These are phyloP conservation scores for Massarina eburnea DNA, from an alignment of 2,329 filamentous ascomycete species.

Conservation along the genomic window DNA sequence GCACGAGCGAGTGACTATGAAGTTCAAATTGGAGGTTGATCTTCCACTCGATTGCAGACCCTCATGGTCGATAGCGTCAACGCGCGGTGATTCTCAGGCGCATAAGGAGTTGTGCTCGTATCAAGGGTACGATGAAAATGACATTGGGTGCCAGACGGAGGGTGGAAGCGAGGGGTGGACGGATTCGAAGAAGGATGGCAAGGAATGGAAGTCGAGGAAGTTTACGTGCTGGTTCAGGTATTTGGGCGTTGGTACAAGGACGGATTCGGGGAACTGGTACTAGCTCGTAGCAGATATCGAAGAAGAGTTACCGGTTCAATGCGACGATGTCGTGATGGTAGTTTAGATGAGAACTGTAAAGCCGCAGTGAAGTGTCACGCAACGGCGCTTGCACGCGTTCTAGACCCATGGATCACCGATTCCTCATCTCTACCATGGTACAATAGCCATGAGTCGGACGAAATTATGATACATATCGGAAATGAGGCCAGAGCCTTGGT, in stretches of 20 bases:
- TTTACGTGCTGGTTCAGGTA: conserved; percentile 1
- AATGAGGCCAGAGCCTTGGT: no score
- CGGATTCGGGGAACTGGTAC: neutral
- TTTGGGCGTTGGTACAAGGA: neutral
- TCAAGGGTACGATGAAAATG: neutral
- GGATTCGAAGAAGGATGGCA: neutral
- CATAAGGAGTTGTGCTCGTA: neutral
- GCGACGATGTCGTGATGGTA: no score
- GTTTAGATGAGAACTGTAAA: no score
- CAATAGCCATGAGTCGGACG: no score
- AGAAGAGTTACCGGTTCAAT: no score
- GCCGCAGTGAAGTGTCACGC: no score
- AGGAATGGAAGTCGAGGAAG: neutral
- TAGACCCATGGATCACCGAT: no score
- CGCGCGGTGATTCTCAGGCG: no score
- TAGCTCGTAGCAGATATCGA: no score
- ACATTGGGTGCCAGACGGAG: neutral
- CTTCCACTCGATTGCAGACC: neutral
- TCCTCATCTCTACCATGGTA: no score
- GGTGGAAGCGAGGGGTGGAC: neutral
- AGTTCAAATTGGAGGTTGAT: neutral
- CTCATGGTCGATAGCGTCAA: neutral
- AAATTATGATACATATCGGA: no score
- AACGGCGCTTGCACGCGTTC: no score
- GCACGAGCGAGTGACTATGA: neutral